Base-by-base conservation (phyloP, 2,329 filamentous ascomycete genomes). In the Bretziella fagacearum region DNA sequence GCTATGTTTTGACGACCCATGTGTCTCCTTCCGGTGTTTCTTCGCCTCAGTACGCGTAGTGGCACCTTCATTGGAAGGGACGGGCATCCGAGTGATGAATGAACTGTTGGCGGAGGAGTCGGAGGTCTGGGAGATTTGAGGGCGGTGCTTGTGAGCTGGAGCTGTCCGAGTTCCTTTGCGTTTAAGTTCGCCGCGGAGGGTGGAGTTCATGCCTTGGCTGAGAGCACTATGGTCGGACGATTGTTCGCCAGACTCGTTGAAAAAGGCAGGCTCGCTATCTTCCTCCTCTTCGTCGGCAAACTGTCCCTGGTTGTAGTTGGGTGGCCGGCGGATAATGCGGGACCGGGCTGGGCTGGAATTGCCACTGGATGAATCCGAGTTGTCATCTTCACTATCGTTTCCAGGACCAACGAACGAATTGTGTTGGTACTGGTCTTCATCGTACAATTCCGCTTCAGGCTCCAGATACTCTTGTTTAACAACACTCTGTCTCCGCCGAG, bases 41-140 rank as follows among this genome's bases (percentile, higher is more conserved):
- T 70, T 1, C 77, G 77, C 35, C 68, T 75, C n/a, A 74, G 58
- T 2, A 71, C 70, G 1, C 67, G 69, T 1, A 59, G 57, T 2
- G 60, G 53, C 8, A 30, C 65, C 60, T n/a, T 55, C 51, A 23
- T 58, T 53, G 41, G 54, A 47, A 44, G 59, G 54, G 51, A 57
- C 48, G 37, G 53, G 60, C 45, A 63, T 53, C 11, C 39, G 30
- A 17, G 65, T 59, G 2, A 68, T 63, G 2, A 63, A 63, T 17
- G 73, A 77, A 51, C 70, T 69, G 1, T 67, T 69, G 0, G 67
- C 64, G 2, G 78, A 79, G 1, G 79, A 82, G 54, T 81, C 74
- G 0, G 73, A 77, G 1, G 72, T 76, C 48, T 74, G 70, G 1
- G 71, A 74, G 32, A 65, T 62, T 39, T 67, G 63, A 2, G 62